These are phyloP conservation scores for Lasiosphaeriaceae sp. DNA, from an alignment of 495 filamentous ascomycete species.

Conservation along the genomic window DNA sequence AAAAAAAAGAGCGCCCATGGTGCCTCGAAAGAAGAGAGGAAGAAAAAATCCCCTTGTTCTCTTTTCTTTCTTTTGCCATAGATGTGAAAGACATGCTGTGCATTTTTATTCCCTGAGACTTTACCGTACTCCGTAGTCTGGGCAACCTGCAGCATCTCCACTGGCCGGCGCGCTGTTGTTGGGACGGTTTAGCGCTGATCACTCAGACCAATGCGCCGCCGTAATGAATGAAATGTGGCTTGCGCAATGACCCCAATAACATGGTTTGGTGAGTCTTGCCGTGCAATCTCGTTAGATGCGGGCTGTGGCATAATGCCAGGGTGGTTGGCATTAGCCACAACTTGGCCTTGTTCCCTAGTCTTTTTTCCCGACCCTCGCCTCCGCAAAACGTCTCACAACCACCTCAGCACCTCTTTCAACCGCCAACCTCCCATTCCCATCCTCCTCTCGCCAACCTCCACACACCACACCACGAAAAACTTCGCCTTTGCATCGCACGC, in stretches of 20 bases:
- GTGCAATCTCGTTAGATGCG: not conserved
- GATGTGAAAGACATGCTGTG: no score
- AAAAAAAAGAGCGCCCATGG: no score
- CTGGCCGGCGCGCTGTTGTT: no score
- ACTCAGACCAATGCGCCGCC: not conserved
- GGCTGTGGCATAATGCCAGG: not conserved
- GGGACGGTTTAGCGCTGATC: not conserved
- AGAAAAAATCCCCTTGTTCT: no score
- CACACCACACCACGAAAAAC: conserved; percentile 3
- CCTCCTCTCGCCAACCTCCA: conserved; percentile 15
- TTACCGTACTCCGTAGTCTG: no score
- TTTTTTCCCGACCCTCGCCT: conserved; percentile 23
- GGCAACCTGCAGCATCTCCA: no score
- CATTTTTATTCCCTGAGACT: no score
- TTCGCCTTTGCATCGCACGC: conserved; percentile 13
- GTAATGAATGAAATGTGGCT: not conserved
- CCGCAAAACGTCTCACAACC: conserved; percentile 28
- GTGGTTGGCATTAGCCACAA: not conserved
- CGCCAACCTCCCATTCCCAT: conserved; percentile 17
- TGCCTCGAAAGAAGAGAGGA: no score
- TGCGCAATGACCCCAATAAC: not conserved
- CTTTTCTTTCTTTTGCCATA: no score
- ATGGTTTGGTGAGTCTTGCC: not conserved
- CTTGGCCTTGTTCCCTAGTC: conserved; percentile 17
- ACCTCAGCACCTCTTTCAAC: conserved; percentile 16